Evolutionary conservation across 441 rosid genomes (phyloP), one percentile per base, ranked within the genome.

Genomic region (Pelargonium cotyledonis): DNA sequence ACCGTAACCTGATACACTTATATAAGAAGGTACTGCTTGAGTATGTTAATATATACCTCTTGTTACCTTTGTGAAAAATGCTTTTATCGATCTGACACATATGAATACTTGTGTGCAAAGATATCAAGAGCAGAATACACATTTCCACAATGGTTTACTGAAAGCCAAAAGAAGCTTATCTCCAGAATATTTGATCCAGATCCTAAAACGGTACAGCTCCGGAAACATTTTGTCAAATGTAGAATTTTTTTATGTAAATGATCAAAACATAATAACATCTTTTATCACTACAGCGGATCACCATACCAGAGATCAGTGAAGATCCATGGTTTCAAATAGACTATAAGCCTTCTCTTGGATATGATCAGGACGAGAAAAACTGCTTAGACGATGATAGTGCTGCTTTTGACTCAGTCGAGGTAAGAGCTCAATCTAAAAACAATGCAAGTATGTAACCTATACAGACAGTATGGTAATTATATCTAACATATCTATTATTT

Each of bases 181-280:
- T 81, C 87, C n/a, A 83, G 86, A 76, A 87, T 91, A 66, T 86
- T 94, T 68, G 86, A 89, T n/a, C 90, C 92, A 21, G 73, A 83
- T 78, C 85, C 97, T 55, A 75, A 60, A 65, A 89, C 18, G 85
- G 98, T 91, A 83, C 15, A 70, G 15, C 60, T 26, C 65, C 9
- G 14, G 14, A 58, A 14, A 64, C 23, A 62, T 23, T 55, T 26
- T 6, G 40, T 63, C 12, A 16, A 12, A 26, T 21, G 1, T 10
- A 53, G 31, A 18, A 55, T 62, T 51, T 71, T 41, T 62, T 8
- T 58, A 72, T 65, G 31, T 15, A 8, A 29, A 15, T 10, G 12
- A 35, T 67, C n/a, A 63, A 23, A 19, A 1, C 35, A 15, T 29
- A 41, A 67, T 14, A 46, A 14, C 26, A 35, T 70, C 31, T 14